Conservation (phyloP, 2,329 filamentous ascomycete genomes). For the Aureobasidium mangrovei region DNA sequence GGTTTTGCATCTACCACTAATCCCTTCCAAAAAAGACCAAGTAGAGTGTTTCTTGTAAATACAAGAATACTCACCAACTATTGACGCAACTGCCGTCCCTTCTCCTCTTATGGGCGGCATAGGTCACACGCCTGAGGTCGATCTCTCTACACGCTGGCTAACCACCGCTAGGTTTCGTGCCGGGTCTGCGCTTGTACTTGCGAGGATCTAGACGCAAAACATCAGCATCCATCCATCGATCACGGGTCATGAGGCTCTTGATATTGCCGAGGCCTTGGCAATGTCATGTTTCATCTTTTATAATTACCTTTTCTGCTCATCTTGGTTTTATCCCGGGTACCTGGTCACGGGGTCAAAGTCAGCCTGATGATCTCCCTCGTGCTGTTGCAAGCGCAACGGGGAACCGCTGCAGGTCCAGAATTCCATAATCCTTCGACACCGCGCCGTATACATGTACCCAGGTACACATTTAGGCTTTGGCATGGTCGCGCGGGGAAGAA, state of each 20-base stretch:
- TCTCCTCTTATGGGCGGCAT: too few relatives aligned
- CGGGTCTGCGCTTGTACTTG: constrained; percentile 52
- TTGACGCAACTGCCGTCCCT: too few relatives aligned
- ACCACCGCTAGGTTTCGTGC: constrained; percentile 17
- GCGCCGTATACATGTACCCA: not conserved
- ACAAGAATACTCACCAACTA: too few relatives aligned
- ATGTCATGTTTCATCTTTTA: not conserved
- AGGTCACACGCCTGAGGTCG: not conserved
- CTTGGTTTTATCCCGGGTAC: constrained; percentile 59
- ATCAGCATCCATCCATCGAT: not conserved
- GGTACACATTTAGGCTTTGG: constrained; percentile 8
- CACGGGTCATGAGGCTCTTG: not conserved
- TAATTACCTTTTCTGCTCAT: constrained; percentile 60
- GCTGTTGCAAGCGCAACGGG: not conserved
- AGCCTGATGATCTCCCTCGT: not conserved
- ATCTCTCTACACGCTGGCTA: not conserved
- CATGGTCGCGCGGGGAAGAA: constrained; percentile 1
- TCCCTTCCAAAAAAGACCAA: too few relatives aligned
- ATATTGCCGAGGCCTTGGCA: not conserved
- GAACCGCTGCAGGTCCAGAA: constrained; percentile 5
- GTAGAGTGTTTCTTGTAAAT: too few relatives aligned
- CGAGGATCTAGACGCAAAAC: constrained; percentile 47
- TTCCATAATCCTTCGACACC: not conserved
- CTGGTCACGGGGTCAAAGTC: constrained; percentile 25
- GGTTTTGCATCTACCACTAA: too few relatives aligned